Conservation (phyloP, 352 stramenopile species). For the Pythium phragmiticola region DNA sequence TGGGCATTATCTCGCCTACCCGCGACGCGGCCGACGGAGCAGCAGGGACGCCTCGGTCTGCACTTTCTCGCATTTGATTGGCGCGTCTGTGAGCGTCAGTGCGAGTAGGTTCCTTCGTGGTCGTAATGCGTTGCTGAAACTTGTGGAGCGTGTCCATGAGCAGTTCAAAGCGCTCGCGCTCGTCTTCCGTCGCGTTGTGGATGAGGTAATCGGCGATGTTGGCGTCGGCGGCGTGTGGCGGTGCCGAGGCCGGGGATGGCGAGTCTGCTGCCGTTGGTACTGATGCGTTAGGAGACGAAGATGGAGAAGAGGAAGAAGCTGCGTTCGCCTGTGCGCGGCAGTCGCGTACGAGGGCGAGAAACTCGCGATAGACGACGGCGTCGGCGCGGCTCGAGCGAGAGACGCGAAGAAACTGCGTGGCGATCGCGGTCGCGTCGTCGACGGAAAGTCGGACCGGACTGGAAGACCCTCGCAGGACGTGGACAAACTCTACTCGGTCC, state of each 20-base stretch:
- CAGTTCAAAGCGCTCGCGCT: conserved; percentile 54
- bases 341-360: conserved; percentile 29
- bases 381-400: conserved; percentile 26
- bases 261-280: neutral
- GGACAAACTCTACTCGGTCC: conserved; percentile 34
- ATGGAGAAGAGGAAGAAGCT: neutral
- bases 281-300: neutral
- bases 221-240: neutral
- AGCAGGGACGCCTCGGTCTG: neutral
- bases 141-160: conserved; percentile 54
- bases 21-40: neutral
- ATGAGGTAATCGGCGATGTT: conserved; percentile 57
- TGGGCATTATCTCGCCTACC: conserved; percentile 13
- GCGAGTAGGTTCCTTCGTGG: neutral
- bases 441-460: conserved; percentile 30
- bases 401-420: conserved; percentile 37
- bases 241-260: neutral
- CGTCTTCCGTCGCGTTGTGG: conserved; percentile 33
- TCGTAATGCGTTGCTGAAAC: conserved; percentile 32
- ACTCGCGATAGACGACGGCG: conserved; percentile 38
- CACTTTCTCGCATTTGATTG: neutral
- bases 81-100: neutral
- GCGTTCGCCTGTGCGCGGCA: conserved; percentile 1
- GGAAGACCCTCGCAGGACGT: conserved; percentile 25
- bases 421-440: conserved; percentile 35